A percentile compares a stretch with the other conserved stretches of the same genome.
Evolutionary conservation across 148 eudicot species (phyloP).

Genomic region (Arbutus unedo): DNA sequence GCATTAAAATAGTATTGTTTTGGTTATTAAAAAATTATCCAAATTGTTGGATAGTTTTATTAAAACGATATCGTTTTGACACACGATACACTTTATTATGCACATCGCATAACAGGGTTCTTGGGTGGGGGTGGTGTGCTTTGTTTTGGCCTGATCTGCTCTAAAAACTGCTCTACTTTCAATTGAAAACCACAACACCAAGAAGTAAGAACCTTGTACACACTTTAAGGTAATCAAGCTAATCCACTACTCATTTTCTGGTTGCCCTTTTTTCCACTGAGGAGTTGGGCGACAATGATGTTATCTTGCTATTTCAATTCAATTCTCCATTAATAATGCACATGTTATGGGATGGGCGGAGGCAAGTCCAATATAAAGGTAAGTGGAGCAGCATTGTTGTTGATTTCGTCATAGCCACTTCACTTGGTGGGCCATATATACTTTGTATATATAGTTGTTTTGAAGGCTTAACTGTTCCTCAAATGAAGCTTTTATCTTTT

Average conservation of each 20-base stretch:
- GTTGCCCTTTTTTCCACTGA: neutral
- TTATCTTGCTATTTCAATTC: neutral
- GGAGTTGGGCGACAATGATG: neutral
- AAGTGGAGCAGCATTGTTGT: neutral
- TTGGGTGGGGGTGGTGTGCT: neutral
- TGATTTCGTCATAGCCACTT: constrained; percentile 7
- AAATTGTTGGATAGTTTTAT: no score
- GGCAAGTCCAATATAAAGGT: neutral
- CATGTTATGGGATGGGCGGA: constrained; percentile 3
- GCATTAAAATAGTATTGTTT: no score
- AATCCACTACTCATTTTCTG: constrained; percentile 3
- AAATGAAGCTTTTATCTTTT: neutral
- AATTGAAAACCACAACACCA: constrained; percentile 6
- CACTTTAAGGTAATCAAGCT: neutral
- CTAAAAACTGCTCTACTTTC: constrained; percentile 1
- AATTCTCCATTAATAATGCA: neutral
- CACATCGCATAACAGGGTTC: no score
- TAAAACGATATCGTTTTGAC: no score
- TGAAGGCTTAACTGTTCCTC: constrained; percentile 8
- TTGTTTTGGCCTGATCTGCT: neutral
- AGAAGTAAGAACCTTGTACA: neutral
- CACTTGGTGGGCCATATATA: neutral
- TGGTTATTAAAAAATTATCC: no score
- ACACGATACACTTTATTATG: no score
- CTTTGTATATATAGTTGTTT: neutral